Base-by-base conservation (phyloP, 345 rosid genomes). In the Conringia planisiliqua region DNA sequence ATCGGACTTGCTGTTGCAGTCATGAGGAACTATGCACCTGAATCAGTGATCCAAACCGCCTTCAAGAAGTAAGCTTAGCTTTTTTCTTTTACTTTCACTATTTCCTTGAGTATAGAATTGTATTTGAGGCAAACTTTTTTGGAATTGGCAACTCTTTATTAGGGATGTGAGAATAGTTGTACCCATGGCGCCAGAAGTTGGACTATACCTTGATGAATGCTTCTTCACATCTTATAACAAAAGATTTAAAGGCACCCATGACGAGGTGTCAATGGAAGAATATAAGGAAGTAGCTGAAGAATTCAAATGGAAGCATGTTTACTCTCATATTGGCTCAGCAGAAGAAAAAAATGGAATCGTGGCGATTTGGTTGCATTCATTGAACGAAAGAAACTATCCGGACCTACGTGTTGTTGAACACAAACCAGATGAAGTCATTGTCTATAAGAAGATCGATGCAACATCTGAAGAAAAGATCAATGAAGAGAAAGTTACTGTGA, bases 121-220 rank as follows among this genome's bases (percentile, higher is more conserved):
- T 62, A 9, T 5, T 5, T 20, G 22, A 57, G 71, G 30, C n/a
- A 0, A 30, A 27, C 18, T 57, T 26, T 52, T 64, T 47, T 38
- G 46, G 18, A n/a, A 27, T 24, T 66, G 36, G 27, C 16, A 16
- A 30, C 46, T 40, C 9, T 39, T 13, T 30, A 42, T 5, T 58
- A 95, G 97, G 92, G 82, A 89, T 78, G 85, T 92, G 22, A 78
- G 77, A 26, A 82, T 92, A 17, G 90, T 60, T 64, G 92, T 92
- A 44, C 97, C 99, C 1, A 92, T 93, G 0, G 99, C 98, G 12
- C 99, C 99, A n/a, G 98, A 95, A 76, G 96, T 92, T 56, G 99
- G 98, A 22, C 78, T 95, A 46, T 92, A 92, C 87, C 83, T 95
- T 85, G 99, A 95, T 10, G 99, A 92, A 78, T 95, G 99, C 84